Evolutionary conservation across 176 grass and related monocot genomes (phyloP).

Genomic region (Ensete ventricosum): DNA sequence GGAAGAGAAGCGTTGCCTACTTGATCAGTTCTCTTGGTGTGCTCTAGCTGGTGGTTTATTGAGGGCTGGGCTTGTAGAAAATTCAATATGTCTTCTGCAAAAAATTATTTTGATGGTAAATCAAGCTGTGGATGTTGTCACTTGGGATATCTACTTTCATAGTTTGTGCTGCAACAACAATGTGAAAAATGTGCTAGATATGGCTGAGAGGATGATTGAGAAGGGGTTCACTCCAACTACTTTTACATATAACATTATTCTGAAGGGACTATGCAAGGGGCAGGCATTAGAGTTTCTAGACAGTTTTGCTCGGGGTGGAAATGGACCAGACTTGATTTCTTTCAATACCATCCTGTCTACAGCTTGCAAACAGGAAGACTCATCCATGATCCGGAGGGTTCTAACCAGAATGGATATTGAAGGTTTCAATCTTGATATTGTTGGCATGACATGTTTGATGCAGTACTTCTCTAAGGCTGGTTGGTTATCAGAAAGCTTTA

Average conservation of each 20-base stretch:
- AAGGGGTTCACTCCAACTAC: slow-evolving; percentile 10
- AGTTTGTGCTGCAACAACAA: slow-evolving; percentile 11
- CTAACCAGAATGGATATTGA: slow-evolving; percentile 20
- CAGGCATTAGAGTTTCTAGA: slow-evolving; percentile 13
- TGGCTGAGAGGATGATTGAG: neutral
- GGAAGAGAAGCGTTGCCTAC: slow-evolving; percentile 6
- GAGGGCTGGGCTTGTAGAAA: slow-evolving; percentile 17
- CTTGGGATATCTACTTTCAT: slow-evolving; percentile 18
- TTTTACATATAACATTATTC: slow-evolving; percentile 8
- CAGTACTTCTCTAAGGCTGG: slow-evolving; percentile 14
- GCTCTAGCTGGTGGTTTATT: slow-evolving; percentile 11
- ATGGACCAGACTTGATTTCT: slow-evolving; percentile 19
- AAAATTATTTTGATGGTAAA: neutral
- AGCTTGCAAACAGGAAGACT: slow-evolving; percentile 21
- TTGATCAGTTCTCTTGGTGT: slow-evolving; percentile 16
- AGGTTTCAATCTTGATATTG: slow-evolving; percentile 15
- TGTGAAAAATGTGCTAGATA: neutral
- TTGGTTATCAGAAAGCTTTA: slow-evolving; percentile 17
- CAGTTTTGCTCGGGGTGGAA: neutral
- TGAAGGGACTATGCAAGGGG: slow-evolving; percentile 9
- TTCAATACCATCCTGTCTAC: slow-evolving; percentile 20
- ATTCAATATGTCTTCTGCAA: slow-evolving; percentile 12
- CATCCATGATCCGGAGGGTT: slow-evolving; percentile 20
- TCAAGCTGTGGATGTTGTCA: slow-evolving; percentile 4
- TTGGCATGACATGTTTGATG: slow-evolving; percentile 24